Evolutionary conservation across 1,284 basidiomycete genomes (phyloP), one percentile per base, ranked within the genome.

Genomic region (Ustilago tritici): DNA sequence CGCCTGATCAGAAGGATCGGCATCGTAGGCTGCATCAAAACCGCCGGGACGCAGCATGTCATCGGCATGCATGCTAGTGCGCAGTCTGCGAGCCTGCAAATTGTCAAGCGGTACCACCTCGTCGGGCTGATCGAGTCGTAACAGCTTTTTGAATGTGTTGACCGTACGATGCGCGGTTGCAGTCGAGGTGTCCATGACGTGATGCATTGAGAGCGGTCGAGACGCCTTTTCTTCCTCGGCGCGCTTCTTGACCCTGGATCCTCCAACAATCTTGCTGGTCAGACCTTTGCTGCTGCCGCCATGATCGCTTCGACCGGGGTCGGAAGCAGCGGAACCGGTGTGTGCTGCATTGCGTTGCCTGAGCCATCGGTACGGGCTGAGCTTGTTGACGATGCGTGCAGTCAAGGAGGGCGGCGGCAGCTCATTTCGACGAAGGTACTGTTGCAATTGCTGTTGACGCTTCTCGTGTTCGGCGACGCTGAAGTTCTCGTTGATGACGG

Each of bases 401-500:
- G 85, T 2, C 86, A 88, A 64, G 11, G 82, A 71, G 17, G 23
- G 31, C 15, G 61, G 50, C 14, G 64, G 75, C 3, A 78, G 78
- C 62, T 88, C 88, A 6, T 88, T 80, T 43, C 87, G 87, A 43
- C 87, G 86, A 32, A 89, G 86, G 78, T 91, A 86, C 63, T 87
- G 86, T 56, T 89, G 91, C 9, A 93, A 91, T 86, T 98, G 96
- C 77, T 92, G 90, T 54, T 91, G 90, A 65, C 92, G 91, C 88
- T 97, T 98, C 54, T 92, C 90, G 85, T 96, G 94, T 83, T 98
- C 96, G 0, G 95, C 94, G 4, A 98, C 91, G 50, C 92, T 90
- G 81, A 98, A 98, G 87, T 97, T 98, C 88, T 98, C 95, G 86
- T 97, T 95, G 89, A 99, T 95, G 61, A 98, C 95, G 40, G 95